Percentiles rank a stretch among this genome's conserved stretches.
These are phyloP conservation scores for Posidonia australis DNA, from an alignment of 106 monocot species.

Conservation along the genomic window DNA sequence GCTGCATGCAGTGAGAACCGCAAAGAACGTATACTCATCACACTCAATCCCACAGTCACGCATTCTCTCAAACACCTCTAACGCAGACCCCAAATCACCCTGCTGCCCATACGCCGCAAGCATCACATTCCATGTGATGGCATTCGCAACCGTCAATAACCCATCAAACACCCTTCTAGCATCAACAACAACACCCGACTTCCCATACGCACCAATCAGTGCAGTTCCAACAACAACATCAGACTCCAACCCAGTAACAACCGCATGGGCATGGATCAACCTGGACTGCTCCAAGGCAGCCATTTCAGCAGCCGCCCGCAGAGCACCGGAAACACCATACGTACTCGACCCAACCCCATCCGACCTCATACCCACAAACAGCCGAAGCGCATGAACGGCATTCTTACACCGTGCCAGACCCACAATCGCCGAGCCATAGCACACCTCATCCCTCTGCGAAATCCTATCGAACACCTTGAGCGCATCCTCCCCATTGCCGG, in stretches of 20 bases:
- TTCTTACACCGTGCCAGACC: conserved; percentile 39
- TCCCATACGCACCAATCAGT: conserved; percentile 42
- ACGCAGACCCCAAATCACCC: conserved; percentile 17
- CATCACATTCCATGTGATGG: conserved; percentile 41
- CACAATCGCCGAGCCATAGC: conserved; percentile 35
- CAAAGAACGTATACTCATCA: conserved; percentile 38
- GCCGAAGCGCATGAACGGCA: conserved; percentile 11
- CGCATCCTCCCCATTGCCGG: conserved; percentile 12
- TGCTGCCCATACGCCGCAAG: conserved; percentile 40
- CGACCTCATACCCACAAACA: conserved; percentile 27
- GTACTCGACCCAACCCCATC: conserved; percentile 24
- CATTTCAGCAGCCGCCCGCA: conserved; percentile 30
- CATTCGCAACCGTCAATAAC: conserved; percentile 20
- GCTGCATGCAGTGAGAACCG: conserved; percentile 35
- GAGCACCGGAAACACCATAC: conserved; percentile 38
- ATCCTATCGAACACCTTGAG: conserved; percentile 58
- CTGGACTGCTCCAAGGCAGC: conserved; percentile 43
- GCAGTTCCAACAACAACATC: conserved; percentile 42
- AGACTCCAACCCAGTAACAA: conserved; percentile 15
- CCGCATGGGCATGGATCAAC: conserved; percentile 37
- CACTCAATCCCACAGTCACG: background rate
- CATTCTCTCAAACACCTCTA: conserved; percentile 33
- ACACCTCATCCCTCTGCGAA: conserved; percentile 34
- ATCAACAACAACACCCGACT: conserved; percentile 35
- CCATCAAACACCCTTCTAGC: conserved; percentile 20